Conservation (phyloP, 805 yeast genomes). For the Kockiozyma suomiensis region DNA sequence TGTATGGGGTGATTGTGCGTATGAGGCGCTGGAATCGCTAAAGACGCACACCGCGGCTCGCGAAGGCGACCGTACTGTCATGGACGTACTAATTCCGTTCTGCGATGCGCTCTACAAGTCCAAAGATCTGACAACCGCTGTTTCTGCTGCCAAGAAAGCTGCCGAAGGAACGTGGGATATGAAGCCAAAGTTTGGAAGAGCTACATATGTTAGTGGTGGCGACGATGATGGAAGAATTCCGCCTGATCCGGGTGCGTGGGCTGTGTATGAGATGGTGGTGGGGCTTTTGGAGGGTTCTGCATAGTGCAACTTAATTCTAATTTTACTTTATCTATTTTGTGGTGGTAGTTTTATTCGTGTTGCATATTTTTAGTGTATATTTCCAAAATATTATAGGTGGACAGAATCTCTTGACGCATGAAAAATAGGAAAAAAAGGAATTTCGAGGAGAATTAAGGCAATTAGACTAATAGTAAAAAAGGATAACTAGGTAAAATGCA, state of each 20-base stretch:
- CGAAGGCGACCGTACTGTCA: slow-evolving; percentile 81
- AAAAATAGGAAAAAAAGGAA: too few relatives aligned
- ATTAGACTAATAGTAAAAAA: too few relatives aligned
- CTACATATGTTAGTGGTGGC: slow-evolving; percentile 66
- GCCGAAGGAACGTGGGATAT: slow-evolving; percentile 73
- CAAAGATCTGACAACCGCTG: slow-evolving; percentile 54
- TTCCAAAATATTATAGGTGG: too few relatives aligned
- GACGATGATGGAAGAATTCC: slow-evolving; percentile 47
- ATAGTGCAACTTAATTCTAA: neutral
- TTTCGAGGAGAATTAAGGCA: too few relatives aligned
- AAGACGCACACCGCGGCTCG: slow-evolving; percentile 88
- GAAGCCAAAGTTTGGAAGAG: slow-evolving; percentile 90
- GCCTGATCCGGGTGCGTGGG: slow-evolving; percentile 95
- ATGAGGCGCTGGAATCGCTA: slow-evolving; percentile 67
- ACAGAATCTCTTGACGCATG: too few relatives aligned
- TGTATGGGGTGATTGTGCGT: slow-evolving; percentile 37
- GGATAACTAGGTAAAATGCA: too few relatives aligned
- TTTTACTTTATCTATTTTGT: neutral
- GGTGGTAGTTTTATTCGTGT: neutral
- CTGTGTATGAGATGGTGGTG: slow-evolving; percentile 62
- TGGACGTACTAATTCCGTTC: slow-evolving; percentile 89
- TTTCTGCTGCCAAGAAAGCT: slow-evolving; percentile 74
- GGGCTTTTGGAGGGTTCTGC: slow-evolving; percentile 43
- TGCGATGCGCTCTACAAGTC: slow-evolving; percentile 60
- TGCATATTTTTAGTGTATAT: too few relatives aligned